A percentile compares a stretch with the other conserved stretches of the same genome.
phyloP scores from a whole-genome alignment of 129 eudicot species.

The Lactuca sativa region DNA sequence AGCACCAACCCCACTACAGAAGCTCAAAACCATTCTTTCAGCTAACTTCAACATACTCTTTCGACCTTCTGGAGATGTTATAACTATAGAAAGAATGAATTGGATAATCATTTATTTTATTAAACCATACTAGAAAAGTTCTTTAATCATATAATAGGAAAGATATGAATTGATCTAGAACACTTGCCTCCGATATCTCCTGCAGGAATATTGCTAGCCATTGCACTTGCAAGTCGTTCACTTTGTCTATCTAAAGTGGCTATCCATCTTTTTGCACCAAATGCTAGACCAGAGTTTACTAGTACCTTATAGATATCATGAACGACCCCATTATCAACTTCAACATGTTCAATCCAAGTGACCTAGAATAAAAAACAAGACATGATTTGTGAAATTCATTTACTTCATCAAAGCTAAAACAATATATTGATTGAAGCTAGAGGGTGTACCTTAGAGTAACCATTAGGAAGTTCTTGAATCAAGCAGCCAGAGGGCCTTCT shows the following conservation, averaged over 20 bases:
- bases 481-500: conserved; percentile 96
- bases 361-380: conserved; percentile 46
- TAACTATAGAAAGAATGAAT: conserved; percentile 40
- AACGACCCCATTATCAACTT: conserved; percentile 73
- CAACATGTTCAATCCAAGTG: conserved; percentile 95
- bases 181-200: conserved; percentile 88
- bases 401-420: not conserved
- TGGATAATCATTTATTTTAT: conserved; percentile 1
- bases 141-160: not conserved
- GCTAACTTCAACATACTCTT: conserved; percentile 95
- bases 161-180: not conserved
- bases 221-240: conserved; percentile 85
- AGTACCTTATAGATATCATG: conserved; percentile 70
- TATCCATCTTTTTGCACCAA: conserved; percentile 95
- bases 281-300: conserved; percentile 81
- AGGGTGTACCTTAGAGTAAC: conserved; percentile 74
- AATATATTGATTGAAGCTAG: conserved; percentile 1
- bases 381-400: not conserved
- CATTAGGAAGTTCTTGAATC: conserved; percentile 87
- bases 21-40: conserved; percentile 92
- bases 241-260: conserved; percentile 82
- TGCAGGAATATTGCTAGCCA: conserved; percentile 85
- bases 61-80: conserved; percentile 89
- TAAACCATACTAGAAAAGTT: not conserved
- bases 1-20: conserved; percentile 92